These are phyloP conservation scores for Camelina neglecta DNA, from an alignment of 345 rosid species.

Conservation along the genomic window DNA sequence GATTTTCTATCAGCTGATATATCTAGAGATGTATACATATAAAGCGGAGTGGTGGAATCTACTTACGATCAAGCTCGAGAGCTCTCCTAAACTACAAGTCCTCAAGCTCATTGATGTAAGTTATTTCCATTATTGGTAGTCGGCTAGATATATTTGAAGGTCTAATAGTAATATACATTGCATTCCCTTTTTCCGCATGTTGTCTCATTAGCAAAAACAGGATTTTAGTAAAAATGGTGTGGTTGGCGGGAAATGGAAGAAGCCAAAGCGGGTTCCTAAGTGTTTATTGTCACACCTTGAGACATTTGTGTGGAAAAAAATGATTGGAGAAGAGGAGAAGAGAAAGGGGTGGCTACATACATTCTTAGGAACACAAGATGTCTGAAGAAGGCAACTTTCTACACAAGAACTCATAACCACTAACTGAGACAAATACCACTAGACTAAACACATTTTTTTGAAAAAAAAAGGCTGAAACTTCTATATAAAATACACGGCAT, in stretches of 20 bases:
- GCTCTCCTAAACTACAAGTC: background rate
- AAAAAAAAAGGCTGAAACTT: too few species aligned
- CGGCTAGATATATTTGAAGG: background rate
- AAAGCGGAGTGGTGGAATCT: constrained; percentile 3
- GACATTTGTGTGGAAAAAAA: constrained; percentile 19
- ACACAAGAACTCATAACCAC: too few species aligned
- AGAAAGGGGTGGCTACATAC: constrained; percentile 4
- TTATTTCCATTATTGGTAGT: background rate
- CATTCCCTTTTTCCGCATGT: background rate
- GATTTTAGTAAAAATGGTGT: background rate
- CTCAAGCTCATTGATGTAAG: background rate
- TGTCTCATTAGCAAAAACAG: background rate
- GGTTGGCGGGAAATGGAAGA: constrained; percentile 3
- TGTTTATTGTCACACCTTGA: constrained; percentile 21
- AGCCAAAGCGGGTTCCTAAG: constrained; percentile 8
- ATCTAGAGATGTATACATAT: background rate
- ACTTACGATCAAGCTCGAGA: background rate
- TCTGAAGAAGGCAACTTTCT: constrained; percentile 2
- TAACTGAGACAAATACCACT: too few species aligned
- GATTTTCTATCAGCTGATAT: background rate
- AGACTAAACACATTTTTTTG: too few species aligned
- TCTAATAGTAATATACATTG: background rate
- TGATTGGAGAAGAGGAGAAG: background rate
- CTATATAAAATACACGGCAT: too few species aligned
- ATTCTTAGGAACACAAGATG: background rate